phyloP scores from a whole-genome alignment of 1,139 yeast species.

The Suhomyces maxii region DNA sequence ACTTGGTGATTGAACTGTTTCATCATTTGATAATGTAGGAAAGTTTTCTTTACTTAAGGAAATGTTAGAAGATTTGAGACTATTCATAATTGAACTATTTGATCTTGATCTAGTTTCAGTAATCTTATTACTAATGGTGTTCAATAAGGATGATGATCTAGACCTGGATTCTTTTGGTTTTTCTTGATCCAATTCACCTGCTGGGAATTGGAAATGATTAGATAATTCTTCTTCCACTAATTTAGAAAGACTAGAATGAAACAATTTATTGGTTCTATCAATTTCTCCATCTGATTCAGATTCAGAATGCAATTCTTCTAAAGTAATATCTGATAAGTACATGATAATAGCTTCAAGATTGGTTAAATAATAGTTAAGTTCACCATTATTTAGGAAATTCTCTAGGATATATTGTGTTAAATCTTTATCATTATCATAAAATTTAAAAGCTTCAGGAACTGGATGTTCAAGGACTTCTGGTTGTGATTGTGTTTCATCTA shows the following conservation, averaged over 20 bases:
- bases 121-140: slow-evolving; percentile 33
- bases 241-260: slow-evolving; percentile 16
- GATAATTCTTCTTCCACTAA: slow-evolving; percentile 37
- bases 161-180: slow-evolving; percentile 23
- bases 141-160: slow-evolving; percentile 41
- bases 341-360: slow-evolving; percentile 46
- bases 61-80: slow-evolving; percentile 20
- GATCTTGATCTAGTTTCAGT: slow-evolving; percentile 39
- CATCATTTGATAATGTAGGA: slow-evolving; percentile 24
- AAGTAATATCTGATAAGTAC: slow-evolving; percentile 39
- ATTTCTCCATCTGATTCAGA: slow-evolving; percentile 4
- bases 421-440: slow-evolving; percentile 33
- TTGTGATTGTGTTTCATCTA: slow-evolving; percentile 19
- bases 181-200: slow-evolving; percentile 24
- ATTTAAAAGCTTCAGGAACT: slow-evolving; percentile 18
- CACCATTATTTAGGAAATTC: slow-evolving; percentile 40
- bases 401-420: slow-evolving; percentile 29
- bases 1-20: slow-evolving; percentile 15
- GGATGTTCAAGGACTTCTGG: slow-evolving; percentile 3
- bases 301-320: slow-evolving; percentile 25
- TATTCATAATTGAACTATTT: slow-evolving; percentile 27
- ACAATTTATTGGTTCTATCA: slow-evolving; percentile 6
- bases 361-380: slow-evolving; percentile 40
- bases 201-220: slow-evolving; percentile 33
- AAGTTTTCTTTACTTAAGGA: slow-evolving; percentile 26